Conservation (phyloP, 2,329 filamentous ascomycete genomes). For the Didymella sp. region DNA sequence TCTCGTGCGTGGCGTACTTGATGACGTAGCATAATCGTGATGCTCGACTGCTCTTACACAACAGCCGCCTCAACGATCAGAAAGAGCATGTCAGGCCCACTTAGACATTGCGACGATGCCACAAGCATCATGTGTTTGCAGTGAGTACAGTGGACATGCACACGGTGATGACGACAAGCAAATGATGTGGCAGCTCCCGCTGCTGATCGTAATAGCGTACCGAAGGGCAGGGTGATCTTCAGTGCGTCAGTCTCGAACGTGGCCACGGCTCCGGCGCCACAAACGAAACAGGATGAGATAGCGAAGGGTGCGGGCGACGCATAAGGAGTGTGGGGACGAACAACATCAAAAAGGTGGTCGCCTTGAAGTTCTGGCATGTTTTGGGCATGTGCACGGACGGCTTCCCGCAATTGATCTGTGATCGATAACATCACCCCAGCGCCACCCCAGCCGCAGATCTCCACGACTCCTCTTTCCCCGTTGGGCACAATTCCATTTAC, state of each 20-base stretch:
- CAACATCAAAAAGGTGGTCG: conserved; percentile 13
- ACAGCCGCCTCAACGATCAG: neutral
- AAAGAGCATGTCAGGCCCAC: conserved; percentile 8
- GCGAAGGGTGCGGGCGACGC: conserved; percentile 5
- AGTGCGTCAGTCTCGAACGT: conserved; percentile 18
- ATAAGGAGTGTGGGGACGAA: conserved; percentile 9
- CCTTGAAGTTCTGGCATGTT: conserved; percentile 11
- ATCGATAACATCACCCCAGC: conserved; percentile 13
- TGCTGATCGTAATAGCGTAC: conserved; percentile 29
- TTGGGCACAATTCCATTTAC: conserved; percentile 2
- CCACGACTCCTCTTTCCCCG: neutral
- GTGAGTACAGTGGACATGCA: conserved; percentile 16
- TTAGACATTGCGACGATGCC: conserved; percentile 18
- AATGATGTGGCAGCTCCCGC: conserved; percentile 26
- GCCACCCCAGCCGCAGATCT: conserved; percentile 17
- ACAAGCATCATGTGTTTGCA: conserved; percentile 13
- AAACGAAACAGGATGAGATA: conserved; percentile 8
- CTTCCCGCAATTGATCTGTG: neutral
- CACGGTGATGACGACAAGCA: conserved; percentile 35
- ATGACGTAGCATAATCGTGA: conserved; percentile 25
- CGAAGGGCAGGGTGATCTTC: conserved; percentile 7
- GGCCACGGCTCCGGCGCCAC: neutral
- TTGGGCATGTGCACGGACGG: conserved; percentile 15
- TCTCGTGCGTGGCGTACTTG: conserved; percentile 9
- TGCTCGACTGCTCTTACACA: conserved; percentile 5